Conservation (phyloP, 2,329 filamentous ascomycete species). For the Calonectria pseudoreteaudii region DNA sequence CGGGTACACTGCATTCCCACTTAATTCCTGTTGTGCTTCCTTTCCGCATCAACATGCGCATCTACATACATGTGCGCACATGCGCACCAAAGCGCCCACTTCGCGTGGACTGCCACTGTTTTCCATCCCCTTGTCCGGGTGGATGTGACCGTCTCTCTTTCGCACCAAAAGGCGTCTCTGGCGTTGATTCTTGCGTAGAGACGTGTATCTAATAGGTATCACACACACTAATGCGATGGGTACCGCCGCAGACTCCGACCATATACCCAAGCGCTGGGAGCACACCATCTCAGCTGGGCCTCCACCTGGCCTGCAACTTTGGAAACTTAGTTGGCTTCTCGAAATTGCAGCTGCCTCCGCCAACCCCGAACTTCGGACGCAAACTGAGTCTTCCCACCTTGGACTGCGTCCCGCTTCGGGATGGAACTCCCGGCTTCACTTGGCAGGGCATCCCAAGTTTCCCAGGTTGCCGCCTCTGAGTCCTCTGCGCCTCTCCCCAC, state of each 20-base stretch:
- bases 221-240: conserved; percentile 5
- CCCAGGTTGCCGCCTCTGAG: background rate
- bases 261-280: conserved; percentile 13
- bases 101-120: background rate
- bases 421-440: background rate
- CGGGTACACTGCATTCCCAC: conserved; percentile 19
- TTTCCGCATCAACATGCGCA: background rate
- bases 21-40: conserved; percentile 13
- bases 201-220: background rate
- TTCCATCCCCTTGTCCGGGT: conserved; percentile 13
- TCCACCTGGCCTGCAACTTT: conserved; percentile 20
- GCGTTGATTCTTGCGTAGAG: background rate
- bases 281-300: conserved; percentile 13
- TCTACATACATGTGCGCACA: conserved; percentile 6
- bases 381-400: conserved; percentile 1
- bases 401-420: conserved; percentile 4
- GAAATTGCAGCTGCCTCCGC: conserved; percentile 20
- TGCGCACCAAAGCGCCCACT: conserved; percentile 12
- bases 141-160: conserved; percentile 10
- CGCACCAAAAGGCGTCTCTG: background rate
- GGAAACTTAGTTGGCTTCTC: conserved; percentile 22
- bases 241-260: background rate
- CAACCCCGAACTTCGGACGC: conserved; percentile 21
- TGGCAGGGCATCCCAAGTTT: background rate
- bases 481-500: background rate